These are phyloP conservation scores for Lenwebbia sp. DNA, from an alignment of 345 rosid genomes.

Conservation along the genomic window DNA sequence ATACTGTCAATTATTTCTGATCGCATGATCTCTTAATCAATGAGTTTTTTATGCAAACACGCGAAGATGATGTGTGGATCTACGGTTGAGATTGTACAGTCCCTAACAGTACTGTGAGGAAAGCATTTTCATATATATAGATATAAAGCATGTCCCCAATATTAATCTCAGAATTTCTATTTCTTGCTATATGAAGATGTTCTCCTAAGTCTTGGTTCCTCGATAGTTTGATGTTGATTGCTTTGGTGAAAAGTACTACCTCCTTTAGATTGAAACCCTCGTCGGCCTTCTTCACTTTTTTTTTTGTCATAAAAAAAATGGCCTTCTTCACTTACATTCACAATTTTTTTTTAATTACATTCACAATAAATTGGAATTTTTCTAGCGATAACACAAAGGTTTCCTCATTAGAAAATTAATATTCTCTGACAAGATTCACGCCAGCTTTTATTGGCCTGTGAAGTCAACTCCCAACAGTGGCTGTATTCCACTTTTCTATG, in stretches of 20 bases:
- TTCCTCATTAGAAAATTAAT: neutral
- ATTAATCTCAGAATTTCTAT: neutral
- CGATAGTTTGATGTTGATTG: neutral
- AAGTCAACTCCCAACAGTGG: slow-evolving; percentile 28
- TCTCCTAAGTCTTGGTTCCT: neutral
- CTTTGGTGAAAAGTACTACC: neutral
- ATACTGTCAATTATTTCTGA: too few species aligned
- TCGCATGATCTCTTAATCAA: too few species aligned
- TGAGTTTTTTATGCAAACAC: too few species aligned
- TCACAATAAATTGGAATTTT: neutral
- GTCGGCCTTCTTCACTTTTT: neutral
- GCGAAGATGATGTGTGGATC: too few species aligned
- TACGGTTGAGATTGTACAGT: too few species aligned
- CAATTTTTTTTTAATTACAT: too few species aligned
- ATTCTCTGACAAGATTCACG: slow-evolving; percentile 13
- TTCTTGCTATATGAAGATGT: neutral
- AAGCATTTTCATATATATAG: neutral
- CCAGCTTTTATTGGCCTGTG: slow-evolving; percentile 6
- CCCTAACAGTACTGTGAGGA: too few species aligned
- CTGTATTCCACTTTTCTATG: slow-evolving; percentile 2
- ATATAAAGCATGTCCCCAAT: neutral
- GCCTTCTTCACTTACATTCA: neutral
- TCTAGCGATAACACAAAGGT: neutral
- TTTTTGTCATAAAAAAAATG: too few species aligned
- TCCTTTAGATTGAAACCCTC: neutral